Conservation (phyloP, 495 filamentous ascomycete genomes). For the Clavariopsis aquatica region DNA sequence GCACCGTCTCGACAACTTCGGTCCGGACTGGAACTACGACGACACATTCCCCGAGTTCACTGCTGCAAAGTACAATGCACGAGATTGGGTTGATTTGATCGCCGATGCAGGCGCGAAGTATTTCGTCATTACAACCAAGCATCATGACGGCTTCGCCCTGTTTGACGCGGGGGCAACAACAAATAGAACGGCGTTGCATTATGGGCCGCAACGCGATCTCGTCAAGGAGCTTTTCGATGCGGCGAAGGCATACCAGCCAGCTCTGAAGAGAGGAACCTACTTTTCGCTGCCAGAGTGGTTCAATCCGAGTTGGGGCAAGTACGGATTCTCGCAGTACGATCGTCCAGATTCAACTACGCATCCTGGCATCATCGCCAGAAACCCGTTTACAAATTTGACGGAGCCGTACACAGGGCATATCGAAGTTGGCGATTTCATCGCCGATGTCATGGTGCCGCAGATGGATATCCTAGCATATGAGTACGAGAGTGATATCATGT, state of each 20-base stretch:
- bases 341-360: slow-evolving; percentile 3
- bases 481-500: not conserved
- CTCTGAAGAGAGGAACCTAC: not conserved
- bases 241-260: not conserved
- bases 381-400: slow-evolving; percentile 2
- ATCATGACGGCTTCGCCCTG: slow-evolving; percentile 2
- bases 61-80: not conserved
- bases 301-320: slow-evolving; percentile 5
- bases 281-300: slow-evolving; percentile 3
- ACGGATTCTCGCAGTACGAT: slow-evolving; percentile 7
- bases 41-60: not conserved
- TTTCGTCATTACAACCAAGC: not conserved
- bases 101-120: slow-evolving; percentile 3
- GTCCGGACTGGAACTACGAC: slow-evolving; percentile 7
- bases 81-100: slow-evolving; percentile 1
- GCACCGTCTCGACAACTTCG: not conserved
- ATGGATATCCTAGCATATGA: slow-evolving; percentile 1
- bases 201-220: not conserved
- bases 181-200: not conserved
- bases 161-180: not conserved
- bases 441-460: slow-evolving; percentile 1
- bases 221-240: not conserved
- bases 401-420: slow-evolving; percentile 4
- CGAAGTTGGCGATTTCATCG: not conserved
- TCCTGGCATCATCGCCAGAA: not conserved